Evolutionary conservation across 1,284 basidiomycete species (phyloP), one percentile per base, ranked within the genome.

Genomic region (Boletus mariae): DNA sequence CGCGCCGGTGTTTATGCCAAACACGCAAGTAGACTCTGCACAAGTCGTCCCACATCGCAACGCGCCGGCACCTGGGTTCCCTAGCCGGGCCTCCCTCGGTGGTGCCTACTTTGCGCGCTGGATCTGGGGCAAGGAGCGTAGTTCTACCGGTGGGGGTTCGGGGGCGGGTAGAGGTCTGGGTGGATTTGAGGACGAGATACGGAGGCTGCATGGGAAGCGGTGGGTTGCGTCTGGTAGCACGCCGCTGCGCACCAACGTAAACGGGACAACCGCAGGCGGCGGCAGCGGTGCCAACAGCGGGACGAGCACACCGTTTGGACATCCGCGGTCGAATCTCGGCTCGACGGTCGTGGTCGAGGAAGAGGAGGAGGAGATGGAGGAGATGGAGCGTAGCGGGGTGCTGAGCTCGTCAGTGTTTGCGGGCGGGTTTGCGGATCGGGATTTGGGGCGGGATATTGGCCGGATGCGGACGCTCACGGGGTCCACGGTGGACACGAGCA

Each of bases 121-220:
- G 89, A 83, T 87, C 44, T 90, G 88, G 88, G 80, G 85, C 25
- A 79, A 83, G 58, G 86, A 88, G 62, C 72, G 75, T 60, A 76
- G 72, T 32, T 63, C 72, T 26, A 55, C 44, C n/a, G 37, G 49
- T 17, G 59, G 63, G 28, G 71, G 59, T 57, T 68, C 58, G 57
- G 68, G 41, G 52, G 64, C 50, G 7, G 74, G 69, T 0, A 64
- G 73, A 15, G 78, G 80, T 0, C 71, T 82, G 5, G 77, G 78
- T 23, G 82, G 80, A 26, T 91, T 86, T 60, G 90, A 92, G 64
- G 89, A 91, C 52, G 89, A 91, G 67, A 80, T 90, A 47, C 74
- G 80, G 54, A 69, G 85, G 58, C 61, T 91, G 49, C 72, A 89
- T 32, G 78, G 79, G 44, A 87, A 87, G 69, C 75, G 87, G 41